phyloP scores from a whole-genome alignment of 2,329 filamentous ascomycete genomes.

The Xylariaceae sp. region DNA sequence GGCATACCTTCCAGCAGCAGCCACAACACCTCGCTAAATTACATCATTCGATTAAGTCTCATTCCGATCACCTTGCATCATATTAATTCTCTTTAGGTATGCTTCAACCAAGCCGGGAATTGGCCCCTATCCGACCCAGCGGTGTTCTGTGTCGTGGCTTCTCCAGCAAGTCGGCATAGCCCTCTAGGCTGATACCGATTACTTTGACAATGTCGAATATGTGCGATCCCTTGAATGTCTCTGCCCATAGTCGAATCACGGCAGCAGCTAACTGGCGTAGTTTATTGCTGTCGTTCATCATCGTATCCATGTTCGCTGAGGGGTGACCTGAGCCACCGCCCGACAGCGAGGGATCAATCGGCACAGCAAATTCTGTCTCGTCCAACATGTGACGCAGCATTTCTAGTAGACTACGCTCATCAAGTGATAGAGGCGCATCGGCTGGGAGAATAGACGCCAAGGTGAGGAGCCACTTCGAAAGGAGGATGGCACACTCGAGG shows the following conservation, averaged over 20 bases:
- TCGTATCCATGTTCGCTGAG: slow-evolving; percentile 37
- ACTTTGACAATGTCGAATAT: slow-evolving; percentile 56
- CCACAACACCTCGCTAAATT: slow-evolving; percentile 21
- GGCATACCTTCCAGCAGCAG: background rate
- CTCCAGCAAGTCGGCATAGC: slow-evolving; percentile 52
- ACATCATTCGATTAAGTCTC: background rate
- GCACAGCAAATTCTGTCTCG: slow-evolving; percentile 58
- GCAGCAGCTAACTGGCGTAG: slow-evolving; percentile 52
- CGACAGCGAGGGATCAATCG: slow-evolving; percentile 51
- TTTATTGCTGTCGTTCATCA: slow-evolving; percentile 45
- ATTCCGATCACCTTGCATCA: background rate
- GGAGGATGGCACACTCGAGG: slow-evolving; percentile 55
- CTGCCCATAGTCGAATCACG: slow-evolving; percentile 56
- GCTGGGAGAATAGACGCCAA: slow-evolving; percentile 47
- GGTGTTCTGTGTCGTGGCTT: slow-evolving; percentile 48
- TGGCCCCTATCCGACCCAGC: slow-evolving; percentile 34
- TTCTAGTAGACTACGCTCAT: slow-evolving; percentile 51
- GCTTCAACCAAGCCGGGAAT: slow-evolving; percentile 26
- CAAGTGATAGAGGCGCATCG: slow-evolving; percentile 45
- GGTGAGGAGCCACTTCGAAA: slow-evolving; percentile 57
- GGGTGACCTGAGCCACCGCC: slow-evolving; percentile 36
- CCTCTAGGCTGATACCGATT: slow-evolving; percentile 53
- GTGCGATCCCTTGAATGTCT: slow-evolving; percentile 57
- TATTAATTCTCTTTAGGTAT: background rate
- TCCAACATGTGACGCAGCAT: slow-evolving; percentile 55